Evolutionary conservation across 805 yeast genomes (phyloP).

Genomic region (Pichia membranifaciens): DNA sequence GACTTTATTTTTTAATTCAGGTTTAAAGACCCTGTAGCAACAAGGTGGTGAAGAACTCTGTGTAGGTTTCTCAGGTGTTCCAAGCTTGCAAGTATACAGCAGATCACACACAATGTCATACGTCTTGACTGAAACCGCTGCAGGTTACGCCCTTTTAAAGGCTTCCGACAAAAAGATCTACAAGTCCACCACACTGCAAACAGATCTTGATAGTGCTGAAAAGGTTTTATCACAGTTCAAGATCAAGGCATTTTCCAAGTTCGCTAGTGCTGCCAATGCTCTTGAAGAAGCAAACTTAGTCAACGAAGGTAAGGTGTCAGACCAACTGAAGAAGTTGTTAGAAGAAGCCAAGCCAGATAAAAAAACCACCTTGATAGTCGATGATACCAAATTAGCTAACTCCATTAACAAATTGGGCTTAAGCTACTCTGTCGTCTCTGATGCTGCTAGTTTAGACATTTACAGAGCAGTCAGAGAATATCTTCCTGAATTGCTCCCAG

Average conservation of each 20-base stretch:
- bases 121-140: slow-evolving; percentile 96
- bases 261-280: slow-evolving; percentile 90
- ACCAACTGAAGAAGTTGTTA: slow-evolving; percentile 70
- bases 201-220: slow-evolving; percentile 75
- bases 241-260: slow-evolving; percentile 92
- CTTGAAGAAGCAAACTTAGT: slow-evolving; percentile 90
- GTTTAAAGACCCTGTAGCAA: too few relatives aligned
- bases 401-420: slow-evolving; percentile 92
- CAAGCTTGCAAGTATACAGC: background rate
- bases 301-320: slow-evolving; percentile 89
- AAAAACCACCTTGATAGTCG: slow-evolving; percentile 81
- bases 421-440: slow-evolving; percentile 83
- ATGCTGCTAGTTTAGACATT: slow-evolving; percentile 90
- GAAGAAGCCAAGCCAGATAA: slow-evolving; percentile 74
- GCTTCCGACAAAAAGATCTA: slow-evolving; percentile 96
- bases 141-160: slow-evolving; percentile 96
- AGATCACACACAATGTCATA: slow-evolving; percentile 51
- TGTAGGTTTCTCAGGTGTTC: too few relatives aligned
- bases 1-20: slow-evolving; percentile 1
- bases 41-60: too few relatives aligned
- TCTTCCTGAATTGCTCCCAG: slow-evolving; percentile 91
- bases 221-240: slow-evolving; percentile 87
- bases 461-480: slow-evolving; percentile 94
- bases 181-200: slow-evolving; percentile 68
- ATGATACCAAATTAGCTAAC: slow-evolving; percentile 93